Evolutionary conservation across 345 rosid species (phyloP).

Genomic region (Toxicodendron radicans): DNA sequence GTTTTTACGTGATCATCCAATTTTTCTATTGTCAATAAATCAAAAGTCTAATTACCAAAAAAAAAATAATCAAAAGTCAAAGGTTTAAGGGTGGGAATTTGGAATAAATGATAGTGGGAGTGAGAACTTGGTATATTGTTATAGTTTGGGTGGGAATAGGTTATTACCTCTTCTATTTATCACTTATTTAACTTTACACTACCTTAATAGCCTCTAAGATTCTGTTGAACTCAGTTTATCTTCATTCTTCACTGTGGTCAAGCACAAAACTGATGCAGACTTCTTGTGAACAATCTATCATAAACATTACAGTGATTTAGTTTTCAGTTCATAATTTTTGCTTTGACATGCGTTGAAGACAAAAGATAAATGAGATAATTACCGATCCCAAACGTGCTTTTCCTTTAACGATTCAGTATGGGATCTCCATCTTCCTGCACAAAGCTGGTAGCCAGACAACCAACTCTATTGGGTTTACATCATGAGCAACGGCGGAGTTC

Average conservation of each 20-base stretch:
- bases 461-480: conserved; percentile 58
- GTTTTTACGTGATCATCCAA: too few relatives aligned
- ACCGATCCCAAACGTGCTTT: conserved; percentile 58
- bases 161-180: too few relatives aligned
- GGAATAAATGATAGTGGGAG: too few relatives aligned
- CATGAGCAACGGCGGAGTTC: too few relatives aligned
- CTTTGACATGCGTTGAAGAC: not conserved
- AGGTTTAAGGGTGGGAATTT: too few relatives aligned
- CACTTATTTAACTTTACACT: not conserved
- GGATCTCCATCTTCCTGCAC: conserved; percentile 63
- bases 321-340: not conserved
- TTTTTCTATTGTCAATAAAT: too few relatives aligned
- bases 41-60: too few relatives aligned
- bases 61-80: too few relatives aligned
- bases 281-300: conserved; percentile 72
- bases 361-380: not conserved
- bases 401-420: conserved; percentile 58
- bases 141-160: too few relatives aligned
- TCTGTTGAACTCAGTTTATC: conserved; percentile 71
- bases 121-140: too few relatives aligned
- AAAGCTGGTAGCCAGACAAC: conserved; percentile 67
- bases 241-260: conserved; percentile 73
- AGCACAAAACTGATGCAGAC: conserved; percentile 69
- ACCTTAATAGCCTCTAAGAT: conserved; percentile 82
- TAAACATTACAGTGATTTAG: not conserved